phyloP scores from a whole-genome alignment of 768 basidiomycete species.

The Termitomyces sp. region DNA sequence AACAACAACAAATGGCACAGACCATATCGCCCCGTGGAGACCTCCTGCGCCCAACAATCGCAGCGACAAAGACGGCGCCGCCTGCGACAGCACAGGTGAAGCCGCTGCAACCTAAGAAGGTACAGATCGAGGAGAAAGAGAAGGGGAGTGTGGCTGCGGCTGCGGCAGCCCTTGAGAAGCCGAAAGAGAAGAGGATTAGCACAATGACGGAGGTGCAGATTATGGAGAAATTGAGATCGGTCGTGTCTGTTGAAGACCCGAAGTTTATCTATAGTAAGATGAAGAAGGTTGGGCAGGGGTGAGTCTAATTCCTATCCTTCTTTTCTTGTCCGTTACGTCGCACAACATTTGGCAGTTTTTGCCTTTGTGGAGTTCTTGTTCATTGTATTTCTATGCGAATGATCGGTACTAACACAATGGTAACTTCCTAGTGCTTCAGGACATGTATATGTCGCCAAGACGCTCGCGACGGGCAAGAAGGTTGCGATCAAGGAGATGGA shows the following conservation, averaged over 20 bases:
- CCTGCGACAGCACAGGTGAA: conserved; percentile 59
- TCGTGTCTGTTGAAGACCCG: conserved; percentile 85
- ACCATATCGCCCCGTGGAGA: conserved; percentile 14
- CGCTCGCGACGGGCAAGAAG: conserved; percentile 74
- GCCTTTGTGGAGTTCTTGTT: not conserved
- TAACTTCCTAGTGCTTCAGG: conserved; percentile 74
- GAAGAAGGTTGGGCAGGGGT: conserved; percentile 99
- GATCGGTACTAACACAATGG: conserved; percentile 10
- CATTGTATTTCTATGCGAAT: not conserved
- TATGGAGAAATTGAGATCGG: conserved; percentile 92
- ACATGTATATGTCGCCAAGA: conserved; percentile 96
- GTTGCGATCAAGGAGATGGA: conserved; percentile 99
- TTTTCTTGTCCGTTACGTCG: not conserved
- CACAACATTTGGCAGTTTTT: not conserved
- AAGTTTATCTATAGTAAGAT: conserved; percentile 91
- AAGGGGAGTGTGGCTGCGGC: conserved; percentile 54
- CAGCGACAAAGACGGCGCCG: conserved; percentile 37
- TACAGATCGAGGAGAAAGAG: conserved; percentile 50
- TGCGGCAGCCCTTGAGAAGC: conserved; percentile 69
- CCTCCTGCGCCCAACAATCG: conserved; percentile 29
- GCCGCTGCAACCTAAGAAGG: conserved; percentile 78
- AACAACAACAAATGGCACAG: conserved; percentile 9
- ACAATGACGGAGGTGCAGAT: conserved; percentile 98
- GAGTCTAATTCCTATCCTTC: conserved; percentile 25
- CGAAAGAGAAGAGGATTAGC: conserved; percentile 87